A percentile compares a stretch with the other conserved stretches of the same genome.
Evolutionary conservation across 768 basidiomycete genomes (phyloP).

Genomic region (Daedalea quercina): DNA sequence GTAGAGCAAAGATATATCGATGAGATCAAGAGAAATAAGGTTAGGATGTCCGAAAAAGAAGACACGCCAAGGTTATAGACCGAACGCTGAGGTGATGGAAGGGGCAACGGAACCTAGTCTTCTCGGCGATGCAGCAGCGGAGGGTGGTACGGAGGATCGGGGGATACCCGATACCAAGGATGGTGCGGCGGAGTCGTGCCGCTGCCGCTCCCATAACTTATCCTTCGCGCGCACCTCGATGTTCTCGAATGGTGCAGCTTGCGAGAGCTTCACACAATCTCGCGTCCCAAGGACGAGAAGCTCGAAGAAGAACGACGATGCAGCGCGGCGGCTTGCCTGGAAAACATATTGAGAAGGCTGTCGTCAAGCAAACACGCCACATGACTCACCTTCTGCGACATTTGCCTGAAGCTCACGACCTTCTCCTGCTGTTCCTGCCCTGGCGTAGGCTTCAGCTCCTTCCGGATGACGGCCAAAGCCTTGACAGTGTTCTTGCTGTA

Average conservation of each 20-base stretch:
- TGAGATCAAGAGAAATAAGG: neutral
- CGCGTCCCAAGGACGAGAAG: constrained; percentile 89
- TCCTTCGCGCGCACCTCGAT: constrained; percentile 79
- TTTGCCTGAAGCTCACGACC: constrained; percentile 67
- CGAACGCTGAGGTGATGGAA: constrained; percentile 20
- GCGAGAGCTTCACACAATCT: constrained; percentile 80
- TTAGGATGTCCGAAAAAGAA: neutral
- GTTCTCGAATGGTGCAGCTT: constrained; percentile 72
- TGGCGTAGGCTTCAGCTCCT: constrained; percentile 53
- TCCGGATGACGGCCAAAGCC: constrained; percentile 69
- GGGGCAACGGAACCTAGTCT: constrained; percentile 17
- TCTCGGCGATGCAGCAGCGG: constrained; percentile 7
- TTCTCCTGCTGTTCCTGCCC: constrained; percentile 49
- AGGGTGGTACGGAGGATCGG: constrained; percentile 7
- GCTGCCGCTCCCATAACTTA: constrained; percentile 76
- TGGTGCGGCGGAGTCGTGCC: constrained; percentile 34
- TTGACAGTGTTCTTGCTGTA: constrained; percentile 89
- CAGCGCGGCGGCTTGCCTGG: constrained; percentile 88
- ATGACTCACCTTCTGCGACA: constrained; percentile 64
- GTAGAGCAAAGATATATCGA: neutral
- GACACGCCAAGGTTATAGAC: constrained; percentile 7
- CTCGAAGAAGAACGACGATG: constrained; percentile 97
- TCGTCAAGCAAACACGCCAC: neutral
- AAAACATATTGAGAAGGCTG: constrained; percentile 2
- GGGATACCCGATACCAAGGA: constrained; percentile 40